Conservation (phyloP, 2,329 filamentous ascomycete species). For the Pezicula radicicola region DNA sequence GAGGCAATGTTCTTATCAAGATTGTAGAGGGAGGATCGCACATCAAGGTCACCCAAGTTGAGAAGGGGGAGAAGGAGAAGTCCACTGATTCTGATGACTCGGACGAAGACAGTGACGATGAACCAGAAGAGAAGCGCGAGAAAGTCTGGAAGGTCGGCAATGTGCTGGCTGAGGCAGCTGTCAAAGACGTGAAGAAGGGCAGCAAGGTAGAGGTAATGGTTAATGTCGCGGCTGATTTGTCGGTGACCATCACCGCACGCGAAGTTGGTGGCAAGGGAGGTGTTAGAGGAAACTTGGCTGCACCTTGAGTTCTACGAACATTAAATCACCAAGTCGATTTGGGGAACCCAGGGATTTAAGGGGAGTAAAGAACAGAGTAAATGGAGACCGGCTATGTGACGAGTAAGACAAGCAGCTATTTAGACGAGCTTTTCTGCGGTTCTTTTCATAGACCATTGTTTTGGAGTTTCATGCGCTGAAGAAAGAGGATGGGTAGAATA, state of each 20-base stretch:
- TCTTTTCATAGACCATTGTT: background rate
- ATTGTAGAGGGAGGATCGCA: conserved; percentile 85
- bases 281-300: conserved; percentile 25
- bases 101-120: conserved; percentile 63
- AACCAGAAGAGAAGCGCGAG: conserved; percentile 83
- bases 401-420: too few relatives aligned
- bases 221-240: conserved; percentile 78
- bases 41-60: conserved; percentile 90
- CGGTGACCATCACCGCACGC: conserved; percentile 74
- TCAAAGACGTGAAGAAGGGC: conserved; percentile 82
- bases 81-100: conserved; percentile 56
- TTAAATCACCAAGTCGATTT: background rate
- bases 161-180: conserved; percentile 78
- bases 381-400: too few relatives aligned
- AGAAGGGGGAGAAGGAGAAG: conserved; percentile 62
- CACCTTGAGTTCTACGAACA: conserved; percentile 18
- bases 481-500: background rate
- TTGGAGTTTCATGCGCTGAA: background rate
- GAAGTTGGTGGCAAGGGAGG: conserved; percentile 63
- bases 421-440: too few relatives aligned
- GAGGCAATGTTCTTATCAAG: conserved; percentile 85
- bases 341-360: background rate
- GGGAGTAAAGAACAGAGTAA: too few relatives aligned
- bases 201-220: conserved; percentile 92
- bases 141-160: conserved; percentile 89